Base-by-base conservation (phyloP, 1,284 basidiomycete species). In the Pascua sp. region DNA sequence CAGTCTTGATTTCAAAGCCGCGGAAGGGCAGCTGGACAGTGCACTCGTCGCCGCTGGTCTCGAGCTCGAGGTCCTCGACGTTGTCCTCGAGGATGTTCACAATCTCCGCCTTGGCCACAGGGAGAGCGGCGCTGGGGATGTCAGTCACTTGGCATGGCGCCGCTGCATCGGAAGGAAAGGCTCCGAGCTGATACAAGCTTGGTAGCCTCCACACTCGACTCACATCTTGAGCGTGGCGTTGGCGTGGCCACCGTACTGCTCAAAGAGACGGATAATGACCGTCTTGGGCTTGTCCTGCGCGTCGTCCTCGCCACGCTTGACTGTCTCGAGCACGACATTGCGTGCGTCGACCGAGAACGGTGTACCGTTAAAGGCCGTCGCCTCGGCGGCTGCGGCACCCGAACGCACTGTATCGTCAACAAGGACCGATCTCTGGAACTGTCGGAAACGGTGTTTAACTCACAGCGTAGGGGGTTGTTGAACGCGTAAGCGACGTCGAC, bases 261-360 rank as follows among this genome's bases (percentile, higher is more conserved):
- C 95, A 76, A 94, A 97, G 36, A 97, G 67, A 8, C 94, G 82
- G 44, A 96, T 77, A 5, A 98, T 80, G 58, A 98, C 77, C 0
- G 85, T 88, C 51, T 75, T 71, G 13, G 80, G 77, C 24, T 80
- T 79, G 11, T 71, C 72, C 61, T 86, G 85, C 24, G 84, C 80
- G 68, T 96, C 92, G 57, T 90, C 84, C 68, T 97, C 92, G 17
- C 91, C 92, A 42, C 94, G 87, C 77, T 98, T 98, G 77, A 98
- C 80, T 4, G 94, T 97, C 75, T 98, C 95, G 11, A 98, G 80
- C 72, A 95, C 81, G 18, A 97, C 85, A 69, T 94, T 93, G 5
- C 81, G 80, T 1, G 86, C 86, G 15, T 86, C 86, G 32, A 95
- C 68, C 13, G 72, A 73, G 78, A 95, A 90, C 0, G 87, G 57